Evolutionary conservation across 1,139 yeast genomes (phyloP), one percentile per base, ranked within the genome.

Genomic region (Ogataea hybrid): DNA sequence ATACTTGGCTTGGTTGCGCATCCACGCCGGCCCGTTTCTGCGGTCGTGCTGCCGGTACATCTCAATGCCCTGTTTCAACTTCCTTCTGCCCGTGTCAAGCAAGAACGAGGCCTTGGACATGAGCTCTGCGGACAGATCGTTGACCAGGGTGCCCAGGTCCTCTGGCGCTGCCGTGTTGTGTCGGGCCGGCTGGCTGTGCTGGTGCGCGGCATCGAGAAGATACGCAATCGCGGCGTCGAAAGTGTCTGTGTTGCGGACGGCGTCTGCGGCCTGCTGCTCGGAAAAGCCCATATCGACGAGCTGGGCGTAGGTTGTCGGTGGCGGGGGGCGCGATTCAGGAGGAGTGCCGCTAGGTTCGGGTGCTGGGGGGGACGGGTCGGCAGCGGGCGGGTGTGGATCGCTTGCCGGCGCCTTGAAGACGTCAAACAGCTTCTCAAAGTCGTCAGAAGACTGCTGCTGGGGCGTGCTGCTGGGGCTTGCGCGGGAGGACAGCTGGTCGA

Each of bases 211-310:
- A 37, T 68, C 71, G 87, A 86, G 82, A 34, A 87, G 68, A 49
- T 67, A 76, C 40, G 81, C 80, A 28, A 85, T 84, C 29, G 95
- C 90, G 29, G 69, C 72, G 49, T 81, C 78, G 10, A 85, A 68
- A n/a, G 68, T 63, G 17, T 66, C 61, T 0, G 80, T 71, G 35
- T 64, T 58, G 15, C 67, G 69, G 32, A 87, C 69, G 0, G 95
- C 95, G 7, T 68, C 66, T 32, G 70, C 73, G 4, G 94, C 79
- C 39, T 73, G 77, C 2, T 78, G 82, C 1, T 75, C 65, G 1
- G 82, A 65, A 54, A 87, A 87, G 2, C 96, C 95, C 76, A 87
- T 86, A 48, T 87, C 95, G 1, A 86, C 64, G 40, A 87, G 67
- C 52, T 81, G 86, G 0, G 92, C 92, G 20, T 86, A 61, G 2